phyloP scores from a whole-genome alignment of 202 grass and related monocot species.

The Eragrostis tef region DNA sequence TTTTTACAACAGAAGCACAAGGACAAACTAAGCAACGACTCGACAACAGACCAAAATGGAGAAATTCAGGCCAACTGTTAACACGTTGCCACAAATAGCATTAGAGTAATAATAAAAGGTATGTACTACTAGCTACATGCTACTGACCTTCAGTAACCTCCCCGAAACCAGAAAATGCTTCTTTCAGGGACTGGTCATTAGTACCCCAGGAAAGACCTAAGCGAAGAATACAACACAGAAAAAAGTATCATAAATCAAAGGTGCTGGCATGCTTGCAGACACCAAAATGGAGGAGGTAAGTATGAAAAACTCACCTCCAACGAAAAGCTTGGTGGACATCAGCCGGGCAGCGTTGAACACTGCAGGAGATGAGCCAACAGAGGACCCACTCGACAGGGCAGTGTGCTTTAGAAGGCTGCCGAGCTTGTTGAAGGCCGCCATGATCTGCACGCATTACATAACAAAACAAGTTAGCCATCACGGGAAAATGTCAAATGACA shows the following conservation, averaged over 20 bases:
- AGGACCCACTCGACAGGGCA: slow-evolving; percentile 34
- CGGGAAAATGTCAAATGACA: neutral
- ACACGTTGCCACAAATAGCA: neutral
- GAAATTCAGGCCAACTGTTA: neutral
- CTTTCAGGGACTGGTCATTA: slow-evolving; percentile 54
- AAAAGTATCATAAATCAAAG: neutral
- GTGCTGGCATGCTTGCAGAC: neutral
- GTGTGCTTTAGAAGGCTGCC: slow-evolving; percentile 68
- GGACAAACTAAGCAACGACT: neutral
- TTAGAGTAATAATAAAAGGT: neutral
- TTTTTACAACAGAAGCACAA: too few species aligned
- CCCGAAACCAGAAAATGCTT: slow-evolving; percentile 68
- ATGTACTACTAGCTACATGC: neutral
- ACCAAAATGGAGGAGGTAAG: neutral
- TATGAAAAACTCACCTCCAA: slow-evolving; percentile 62
- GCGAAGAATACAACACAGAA: neutral
- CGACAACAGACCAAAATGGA: neutral
- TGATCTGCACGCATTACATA: slow-evolving; percentile 45
- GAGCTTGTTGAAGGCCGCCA: slow-evolving; percentile 83
- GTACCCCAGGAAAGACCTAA: slow-evolving; percentile 67
- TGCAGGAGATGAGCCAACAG: slow-evolving; percentile 27
- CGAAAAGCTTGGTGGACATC: slow-evolving; percentile 79
- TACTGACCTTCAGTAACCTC: slow-evolving; percentile 70
- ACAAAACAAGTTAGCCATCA: neutral
- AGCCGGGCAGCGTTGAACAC: slow-evolving; percentile 62